Percentiles rank a stretch among this genome's conserved stretches.
phyloP scores from a whole-genome alignment of 139 green algal genomes.

The Yamagishiella unicocca region DNA sequence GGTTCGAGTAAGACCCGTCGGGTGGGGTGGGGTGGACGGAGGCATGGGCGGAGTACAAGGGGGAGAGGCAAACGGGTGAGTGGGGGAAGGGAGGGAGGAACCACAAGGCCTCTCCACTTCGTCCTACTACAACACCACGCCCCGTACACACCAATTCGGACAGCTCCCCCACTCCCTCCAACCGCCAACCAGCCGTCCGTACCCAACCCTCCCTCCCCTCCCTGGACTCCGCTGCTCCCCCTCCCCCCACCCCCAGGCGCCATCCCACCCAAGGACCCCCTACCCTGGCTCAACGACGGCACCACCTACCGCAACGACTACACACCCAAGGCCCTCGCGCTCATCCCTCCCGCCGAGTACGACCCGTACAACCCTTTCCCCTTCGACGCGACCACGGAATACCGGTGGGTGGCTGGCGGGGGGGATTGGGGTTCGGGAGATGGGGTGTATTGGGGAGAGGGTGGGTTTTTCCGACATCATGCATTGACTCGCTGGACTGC shows the following conservation, averaged over 20 bases:
- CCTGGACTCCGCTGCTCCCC: background rate
- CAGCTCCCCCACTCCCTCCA: too few relatives aligned
- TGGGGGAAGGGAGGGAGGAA: too few relatives aligned
- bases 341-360: conserved; percentile 33
- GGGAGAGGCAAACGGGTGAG: too few relatives aligned
- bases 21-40: too few relatives aligned
- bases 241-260: background rate
- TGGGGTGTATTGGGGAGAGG: background rate
- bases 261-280: conserved; percentile 9
- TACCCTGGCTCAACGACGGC: conserved; percentile 54
- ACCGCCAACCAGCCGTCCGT: too few relatives aligned
- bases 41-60: too few relatives aligned
- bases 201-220: background rate
- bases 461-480: too few relatives aligned
- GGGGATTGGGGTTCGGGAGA: background rate
- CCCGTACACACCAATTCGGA: too few relatives aligned
- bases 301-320: conserved; percentile 63
- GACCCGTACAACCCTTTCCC: conserved; percentile 44
- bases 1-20: too few relatives aligned
- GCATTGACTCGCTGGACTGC: too few relatives aligned
- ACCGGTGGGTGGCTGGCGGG: conserved; percentile 21
- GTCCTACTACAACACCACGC: too few relatives aligned
- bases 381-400: conserved; percentile 55
- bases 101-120: too few relatives aligned
- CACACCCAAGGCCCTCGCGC: conserved; percentile 48